A percentile compares a stretch with the other conserved stretches of the same genome.
These are phyloP conservation scores for Bryoglossum gracile DNA, from an alignment of 495 filamentous ascomycete genomes.

Conservation along the genomic window DNA sequence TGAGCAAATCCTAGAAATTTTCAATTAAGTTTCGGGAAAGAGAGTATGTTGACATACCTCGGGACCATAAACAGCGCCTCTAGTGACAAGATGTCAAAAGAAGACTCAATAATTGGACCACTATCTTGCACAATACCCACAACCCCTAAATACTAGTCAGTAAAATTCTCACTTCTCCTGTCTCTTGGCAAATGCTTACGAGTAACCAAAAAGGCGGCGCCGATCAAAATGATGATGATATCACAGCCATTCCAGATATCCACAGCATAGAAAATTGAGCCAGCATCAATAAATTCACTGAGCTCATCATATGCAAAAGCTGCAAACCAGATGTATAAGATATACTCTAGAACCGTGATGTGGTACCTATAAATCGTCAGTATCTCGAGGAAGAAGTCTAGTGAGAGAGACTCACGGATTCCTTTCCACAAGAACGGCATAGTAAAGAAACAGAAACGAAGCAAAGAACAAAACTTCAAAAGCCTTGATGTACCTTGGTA, in stretches of 20 bases:
- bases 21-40: conserved; percentile 19
- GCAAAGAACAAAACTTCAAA: conserved; percentile 86
- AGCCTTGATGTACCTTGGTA: conserved; percentile 85
- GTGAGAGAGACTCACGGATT: conserved; percentile 28
- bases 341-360: conserved; percentile 44
- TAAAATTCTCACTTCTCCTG: conserved; percentile 23
- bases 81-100: conserved; percentile 82
- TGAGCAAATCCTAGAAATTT: conserved; percentile 54
- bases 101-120: conserved; percentile 57
- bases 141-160: conserved; percentile 38
- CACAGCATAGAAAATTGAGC: conserved; percentile 73
- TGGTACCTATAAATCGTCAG: conserved; percentile 21
- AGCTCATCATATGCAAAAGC: conserved; percentile 87
- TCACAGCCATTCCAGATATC: conserved; percentile 93
- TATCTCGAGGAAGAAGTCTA: neutral
- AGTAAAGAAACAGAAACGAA: conserved; percentile 75
- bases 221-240: conserved; percentile 77
- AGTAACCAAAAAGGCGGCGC: conserved; percentile 60
- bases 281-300: conserved; percentile 75
- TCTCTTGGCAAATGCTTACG: conserved; percentile 29
- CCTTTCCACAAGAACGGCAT: conserved; percentile 65
- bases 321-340: conserved; percentile 63
- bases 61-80: conserved; percentile 90
- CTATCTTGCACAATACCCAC: conserved; percentile 62
- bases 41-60: conserved; percentile 30